Conservation (phyloP, 352 stramenopile genomes). For the Peronospora tabacina region DNA sequence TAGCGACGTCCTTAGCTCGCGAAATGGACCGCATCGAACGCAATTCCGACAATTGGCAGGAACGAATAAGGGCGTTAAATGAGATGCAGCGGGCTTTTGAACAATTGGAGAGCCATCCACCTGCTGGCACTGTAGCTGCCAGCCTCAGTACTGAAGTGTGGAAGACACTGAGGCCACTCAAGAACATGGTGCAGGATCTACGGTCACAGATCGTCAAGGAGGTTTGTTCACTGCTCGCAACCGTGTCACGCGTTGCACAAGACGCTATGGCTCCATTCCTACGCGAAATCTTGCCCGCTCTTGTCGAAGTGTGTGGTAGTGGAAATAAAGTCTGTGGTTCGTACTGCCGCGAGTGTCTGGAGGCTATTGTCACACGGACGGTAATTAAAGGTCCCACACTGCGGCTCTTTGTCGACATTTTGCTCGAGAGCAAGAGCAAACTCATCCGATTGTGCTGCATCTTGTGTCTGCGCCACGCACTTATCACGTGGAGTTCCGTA, state of each 20-base stretch:
- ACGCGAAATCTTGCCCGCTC: conserved; percentile 57
- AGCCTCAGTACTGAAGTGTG: conserved; percentile 52
- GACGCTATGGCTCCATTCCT: conserved; percentile 76
- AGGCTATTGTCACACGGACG: conserved; percentile 52
- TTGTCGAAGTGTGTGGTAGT: conserved; percentile 72
- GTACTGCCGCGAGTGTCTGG: conserved; percentile 75
- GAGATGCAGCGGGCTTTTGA: conserved; percentile 70
- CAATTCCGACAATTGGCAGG: conserved; percentile 78
- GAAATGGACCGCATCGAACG: conserved; percentile 76
- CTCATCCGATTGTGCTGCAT: conserved; percentile 72
- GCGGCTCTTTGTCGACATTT: conserved; percentile 61
- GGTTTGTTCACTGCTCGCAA: conserved; percentile 52
- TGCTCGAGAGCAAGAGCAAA: conserved; percentile 79
- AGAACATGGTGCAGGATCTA: conserved; percentile 65
- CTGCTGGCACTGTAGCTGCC: conserved; percentile 19
- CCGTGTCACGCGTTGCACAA: conserved; percentile 52
- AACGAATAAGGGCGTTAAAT: conserved; percentile 51
- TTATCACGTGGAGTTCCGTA: conserved; percentile 59
- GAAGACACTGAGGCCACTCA: conserved; percentile 67
- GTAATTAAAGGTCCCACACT: conserved; percentile 71
- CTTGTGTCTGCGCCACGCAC: conserved; percentile 40
- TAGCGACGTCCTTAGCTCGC: conserved; percentile 33
- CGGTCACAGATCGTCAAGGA: conserved; percentile 85
- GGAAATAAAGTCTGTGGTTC: conserved; percentile 78
- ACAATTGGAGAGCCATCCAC: conserved; percentile 35